Conservation (phyloP, 495 filamentous ascomycete species). For the Rostrohypoxylon terebratum region DNA sequence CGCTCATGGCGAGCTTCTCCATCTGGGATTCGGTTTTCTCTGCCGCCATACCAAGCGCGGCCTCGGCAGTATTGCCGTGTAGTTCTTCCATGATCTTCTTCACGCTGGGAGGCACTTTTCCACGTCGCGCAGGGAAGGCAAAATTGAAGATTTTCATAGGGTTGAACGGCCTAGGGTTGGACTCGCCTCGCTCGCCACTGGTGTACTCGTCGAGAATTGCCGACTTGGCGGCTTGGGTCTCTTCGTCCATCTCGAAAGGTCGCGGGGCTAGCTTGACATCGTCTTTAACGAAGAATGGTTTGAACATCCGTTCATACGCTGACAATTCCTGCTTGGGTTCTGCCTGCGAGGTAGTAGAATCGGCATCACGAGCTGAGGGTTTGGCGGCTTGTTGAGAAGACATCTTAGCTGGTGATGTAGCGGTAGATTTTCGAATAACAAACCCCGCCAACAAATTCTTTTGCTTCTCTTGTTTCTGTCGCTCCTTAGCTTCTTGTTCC, state of each 20-base stretch:
- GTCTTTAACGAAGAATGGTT: slow-evolving; percentile 79
- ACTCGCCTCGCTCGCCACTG: slow-evolving; percentile 49
- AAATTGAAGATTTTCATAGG: slow-evolving; percentile 70
- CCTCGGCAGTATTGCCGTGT: slow-evolving; percentile 40
- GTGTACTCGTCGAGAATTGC: slow-evolving; percentile 60
- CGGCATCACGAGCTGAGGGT: slow-evolving; percentile 37
- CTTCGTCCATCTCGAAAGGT: slow-evolving; percentile 64
- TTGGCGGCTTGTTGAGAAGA: slow-evolving; percentile 47
- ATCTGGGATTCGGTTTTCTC: slow-evolving; percentile 57
- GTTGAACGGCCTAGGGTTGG: slow-evolving; percentile 58
- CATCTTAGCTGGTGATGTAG: slow-evolving; percentile 39
- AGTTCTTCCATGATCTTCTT: slow-evolving; percentile 71
- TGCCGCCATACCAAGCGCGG: slow-evolving; percentile 25
- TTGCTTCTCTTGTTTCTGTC: slow-evolving; percentile 72
- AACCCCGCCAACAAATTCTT: slow-evolving; percentile 67
- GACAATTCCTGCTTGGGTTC: slow-evolving; percentile 55
- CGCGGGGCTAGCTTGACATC: slow-evolving; percentile 70
- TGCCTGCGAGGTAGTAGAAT: slow-evolving; percentile 28
- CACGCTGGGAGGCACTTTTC: slow-evolving; percentile 65
- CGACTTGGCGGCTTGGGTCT: slow-evolving; percentile 65
- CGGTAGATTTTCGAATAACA: slow-evolving; percentile 49
- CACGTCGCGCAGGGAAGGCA: slow-evolving; percentile 63
- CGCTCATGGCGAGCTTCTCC: slow-evolving; percentile 58
- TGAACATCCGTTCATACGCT: slow-evolving; percentile 78
- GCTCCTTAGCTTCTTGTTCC: slow-evolving; percentile 58